These are phyloP conservation scores for Cladosporium velox DNA, from an alignment of 2,329 filamentous ascomycete species.

Conservation along the genomic window DNA sequence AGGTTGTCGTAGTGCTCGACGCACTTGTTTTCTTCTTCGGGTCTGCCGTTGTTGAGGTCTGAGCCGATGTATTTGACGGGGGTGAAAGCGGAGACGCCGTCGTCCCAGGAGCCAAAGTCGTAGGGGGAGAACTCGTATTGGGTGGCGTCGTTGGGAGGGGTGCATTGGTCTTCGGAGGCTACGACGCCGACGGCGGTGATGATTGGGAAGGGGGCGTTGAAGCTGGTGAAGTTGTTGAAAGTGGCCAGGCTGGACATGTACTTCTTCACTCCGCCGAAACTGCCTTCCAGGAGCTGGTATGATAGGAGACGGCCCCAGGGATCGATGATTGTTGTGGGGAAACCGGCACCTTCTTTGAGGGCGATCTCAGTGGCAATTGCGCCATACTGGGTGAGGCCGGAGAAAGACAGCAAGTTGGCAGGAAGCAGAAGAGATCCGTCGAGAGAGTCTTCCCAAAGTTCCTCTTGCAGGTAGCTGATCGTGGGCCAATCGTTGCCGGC, in stretches of 20 bases:
- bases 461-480: slow-evolving; percentile 42
- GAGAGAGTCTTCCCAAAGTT: slow-evolving; percentile 46
- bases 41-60: slow-evolving; percentile 54
- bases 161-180: slow-evolving; percentile 42
- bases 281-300: slow-evolving; percentile 43
- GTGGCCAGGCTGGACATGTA: slow-evolving; percentile 39
- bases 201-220: slow-evolving; percentile 48
- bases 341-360: slow-evolving; percentile 43
- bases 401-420: slow-evolving; percentile 34
- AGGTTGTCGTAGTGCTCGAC: slow-evolving; percentile 52
- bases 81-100: slow-evolving; percentile 60
- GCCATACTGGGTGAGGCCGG: slow-evolving; percentile 33
- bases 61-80: slow-evolving; percentile 63
- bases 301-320: slow-evolving; percentile 45
- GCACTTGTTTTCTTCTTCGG: slow-evolving; percentile 44
- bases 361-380: slow-evolving; percentile 39
- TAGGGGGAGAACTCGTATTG: slow-evolving; percentile 67
- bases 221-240: slow-evolving; percentile 44
- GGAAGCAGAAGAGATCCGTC: slow-evolving; percentile 42
- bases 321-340: slow-evolving; percentile 44
- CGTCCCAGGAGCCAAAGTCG: slow-evolving; percentile 67
- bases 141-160: slow-evolving; percentile 53
- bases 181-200: slow-evolving; percentile 46
- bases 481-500: slow-evolving; percentile 52
- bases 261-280: slow-evolving; percentile 41